Base-by-base conservation (phyloP, 192 early-diverging fungal genomes). In the Mortierella claussenii region DNA sequence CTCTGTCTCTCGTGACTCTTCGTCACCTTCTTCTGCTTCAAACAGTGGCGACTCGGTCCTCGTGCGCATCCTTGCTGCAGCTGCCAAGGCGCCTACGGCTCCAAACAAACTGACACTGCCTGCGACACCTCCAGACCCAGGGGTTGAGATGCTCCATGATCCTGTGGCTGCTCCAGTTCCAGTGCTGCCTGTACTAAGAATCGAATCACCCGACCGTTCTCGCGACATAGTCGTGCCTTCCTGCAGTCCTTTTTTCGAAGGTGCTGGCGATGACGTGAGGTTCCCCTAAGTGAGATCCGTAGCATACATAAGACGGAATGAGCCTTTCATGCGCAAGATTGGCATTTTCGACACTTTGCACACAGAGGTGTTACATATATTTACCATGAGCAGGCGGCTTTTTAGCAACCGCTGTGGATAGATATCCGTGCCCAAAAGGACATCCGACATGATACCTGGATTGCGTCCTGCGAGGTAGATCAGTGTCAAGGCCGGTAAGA, bases 341-440 rank as follows among this genome's bases (percentile, higher is more conserved):
- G n/a, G n/a, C n/a, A n/a, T n/a, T n/a, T n/a, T n/a, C n/a, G n/a
- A n/a, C n/a, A 43, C 40, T 42, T 42, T 42, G 17, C 17, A 42
- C n/a, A n/a, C n/a, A n/a, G n/a, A n/a, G n/a, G n/a, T n/a, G n/a
- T n/a, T n/a, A n/a, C n/a, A n/a, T n/a, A n/a, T n/a, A 20, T 34
- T 27, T 62, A 81, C 80, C 80, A 81, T 51, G 5, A 81, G 40
- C 2, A 68, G 43, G 3, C 67, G 66, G 23, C 55, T 70, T 44
- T 66, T 76, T 48, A 78, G 60, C 59, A 81, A 45, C n/a, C 75
- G 62, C 47, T 81, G 80, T 9, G 80, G 73, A 58, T 78, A 81
- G 34, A 81, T 61, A 52, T 76, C 80, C 8, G 80, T 71, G 5
- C 50, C 68, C 4, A 81, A 45, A 13, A 81, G 47, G 15, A 78